These are phyloP conservation scores for Phoma herbarum DNA, from an alignment of 2,329 filamentous ascomycete genomes.

Conservation along the genomic window DNA sequence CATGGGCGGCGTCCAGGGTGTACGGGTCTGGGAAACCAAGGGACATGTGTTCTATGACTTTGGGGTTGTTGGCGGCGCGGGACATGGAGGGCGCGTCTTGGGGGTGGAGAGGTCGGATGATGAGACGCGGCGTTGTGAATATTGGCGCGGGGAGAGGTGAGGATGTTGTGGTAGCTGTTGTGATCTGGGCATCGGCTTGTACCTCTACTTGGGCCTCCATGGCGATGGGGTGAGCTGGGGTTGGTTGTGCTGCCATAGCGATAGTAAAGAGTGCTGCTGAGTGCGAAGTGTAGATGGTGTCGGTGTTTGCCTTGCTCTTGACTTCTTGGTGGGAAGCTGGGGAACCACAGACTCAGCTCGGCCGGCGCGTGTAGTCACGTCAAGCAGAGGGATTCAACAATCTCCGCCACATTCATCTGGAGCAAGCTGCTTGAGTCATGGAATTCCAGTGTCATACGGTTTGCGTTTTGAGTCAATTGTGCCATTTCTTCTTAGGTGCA, in stretches of 20 bases:
- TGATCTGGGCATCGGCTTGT: background rate
- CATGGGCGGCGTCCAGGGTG: conserved; percentile 41
- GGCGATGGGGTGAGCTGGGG: conserved; percentile 25
- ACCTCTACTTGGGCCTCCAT: conserved; percentile 22
- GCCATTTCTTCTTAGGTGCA: background rate
- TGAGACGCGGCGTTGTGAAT: conserved; percentile 38
- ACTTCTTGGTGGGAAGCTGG: background rate
- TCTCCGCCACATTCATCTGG: too few species aligned
- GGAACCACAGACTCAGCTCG: background rate
- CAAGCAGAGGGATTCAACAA: background rate
- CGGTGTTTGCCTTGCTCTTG: background rate
- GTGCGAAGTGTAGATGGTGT: background rate
- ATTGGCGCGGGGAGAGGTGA: conserved; percentile 41
- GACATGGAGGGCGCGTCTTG: conserved; percentile 41
- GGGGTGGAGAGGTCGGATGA: conserved; percentile 24
- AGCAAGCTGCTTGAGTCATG: conserved; percentile 8
- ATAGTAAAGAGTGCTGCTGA: background rate
- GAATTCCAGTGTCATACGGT: background rate
- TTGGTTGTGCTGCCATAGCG: conserved; percentile 31
- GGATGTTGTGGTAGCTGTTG: background rate
- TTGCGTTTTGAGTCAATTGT: background rate
- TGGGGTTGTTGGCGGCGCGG: conserved; percentile 41
- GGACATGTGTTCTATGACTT: conserved; percentile 49
- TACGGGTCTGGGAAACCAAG: conserved; percentile 53
- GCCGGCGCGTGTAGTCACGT: background rate